phyloP scores from a whole-genome alignment of 129 eudicot species.

The Heracleum sosnowskyi region DNA sequence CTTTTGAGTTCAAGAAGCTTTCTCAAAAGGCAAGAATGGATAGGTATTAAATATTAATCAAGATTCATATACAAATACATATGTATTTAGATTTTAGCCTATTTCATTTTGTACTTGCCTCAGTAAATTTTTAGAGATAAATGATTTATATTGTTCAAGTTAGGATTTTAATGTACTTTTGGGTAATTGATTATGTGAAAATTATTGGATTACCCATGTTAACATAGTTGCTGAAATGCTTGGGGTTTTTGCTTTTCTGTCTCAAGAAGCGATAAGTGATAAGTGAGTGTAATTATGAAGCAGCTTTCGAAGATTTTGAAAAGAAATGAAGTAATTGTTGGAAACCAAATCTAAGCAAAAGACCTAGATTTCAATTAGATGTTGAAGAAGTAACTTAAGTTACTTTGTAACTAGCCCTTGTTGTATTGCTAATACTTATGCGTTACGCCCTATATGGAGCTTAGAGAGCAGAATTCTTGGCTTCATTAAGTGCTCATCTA shows the following conservation, averaged over 20 bases:
- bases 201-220: not conserved
- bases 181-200: too few species aligned
- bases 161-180: too few species aligned
- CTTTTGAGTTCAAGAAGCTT: slow-evolving; percentile 33
- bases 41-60: slow-evolving; percentile 42
- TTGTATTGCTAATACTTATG: not conserved
- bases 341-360: not conserved
- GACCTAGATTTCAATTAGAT: not conserved
- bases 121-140: too few species aligned
- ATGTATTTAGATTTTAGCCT: too few species aligned
- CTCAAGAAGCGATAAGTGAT: too few species aligned
- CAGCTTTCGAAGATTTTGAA: not conserved
- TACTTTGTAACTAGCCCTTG: not conserved
- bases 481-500: not conserved
- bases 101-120: not conserved
- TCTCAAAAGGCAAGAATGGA: slow-evolving; percentile 46
- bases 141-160: too few species aligned
- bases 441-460: not conserved
- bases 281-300: not conserved
- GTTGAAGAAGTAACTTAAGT: not conserved
- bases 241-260: not conserved
- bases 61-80: too few species aligned
- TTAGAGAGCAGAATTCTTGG: not conserved
- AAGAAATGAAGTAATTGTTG: not conserved
- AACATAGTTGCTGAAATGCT: not conserved